These are phyloP conservation scores for Avena sativa DNA, from an alignment of 176 grass and related monocot species.

Conservation along the genomic window DNA sequence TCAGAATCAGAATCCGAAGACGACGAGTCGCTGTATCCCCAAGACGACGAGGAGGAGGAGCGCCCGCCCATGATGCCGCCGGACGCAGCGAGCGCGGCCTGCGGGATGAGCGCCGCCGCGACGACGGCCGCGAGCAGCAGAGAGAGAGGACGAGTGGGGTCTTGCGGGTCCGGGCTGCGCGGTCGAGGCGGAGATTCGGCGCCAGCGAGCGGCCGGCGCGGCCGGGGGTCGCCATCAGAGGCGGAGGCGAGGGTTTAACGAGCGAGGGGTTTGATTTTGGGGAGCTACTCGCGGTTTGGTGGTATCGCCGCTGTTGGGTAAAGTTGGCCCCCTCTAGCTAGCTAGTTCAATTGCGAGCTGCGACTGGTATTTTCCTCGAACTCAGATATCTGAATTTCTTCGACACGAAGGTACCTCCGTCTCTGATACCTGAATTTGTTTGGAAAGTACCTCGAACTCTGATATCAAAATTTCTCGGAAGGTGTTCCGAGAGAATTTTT, in stretches of 20 bases:
- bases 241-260: neutral
- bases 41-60: slow-evolving; percentile 28
- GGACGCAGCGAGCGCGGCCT: slow-evolving; percentile 36
- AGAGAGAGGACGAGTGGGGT: neutral
- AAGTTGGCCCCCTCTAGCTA: neutral
- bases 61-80: slow-evolving; percentile 48
- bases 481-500: too few species aligned
- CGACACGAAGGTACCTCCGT: neutral
- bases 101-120: neutral
- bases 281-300: neutral
- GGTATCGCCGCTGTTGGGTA: neutral
- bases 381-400: neutral
- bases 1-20: neutral
- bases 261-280: neutral
- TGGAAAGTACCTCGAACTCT: neutral
- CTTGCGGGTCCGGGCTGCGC: neutral
- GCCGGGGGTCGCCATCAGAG: slow-evolving; percentile 14
- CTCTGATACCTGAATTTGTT: slow-evolving; percentile 10
- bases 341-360: neutral
- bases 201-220: too few species aligned
- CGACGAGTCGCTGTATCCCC: neutral
- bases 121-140: slow-evolving; percentile 30
- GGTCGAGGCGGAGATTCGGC: too few species aligned
- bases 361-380: neutral
- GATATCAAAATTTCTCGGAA: too few species aligned